phyloP scores from a whole-genome alignment of 768 basidiomycete species.

The Amanita polypyramis region DNA sequence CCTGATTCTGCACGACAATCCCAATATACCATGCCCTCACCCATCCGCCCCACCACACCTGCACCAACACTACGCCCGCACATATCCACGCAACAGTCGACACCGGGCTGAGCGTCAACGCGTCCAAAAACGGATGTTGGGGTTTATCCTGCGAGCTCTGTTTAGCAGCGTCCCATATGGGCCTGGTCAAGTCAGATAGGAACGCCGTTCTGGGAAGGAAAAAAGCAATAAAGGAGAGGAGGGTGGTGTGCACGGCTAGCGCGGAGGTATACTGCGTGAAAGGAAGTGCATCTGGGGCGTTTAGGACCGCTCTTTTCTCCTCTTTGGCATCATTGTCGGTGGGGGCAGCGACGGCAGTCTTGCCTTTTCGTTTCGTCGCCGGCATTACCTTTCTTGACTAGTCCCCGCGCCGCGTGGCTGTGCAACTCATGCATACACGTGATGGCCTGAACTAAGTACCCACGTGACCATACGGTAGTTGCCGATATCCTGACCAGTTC shows the following conservation, averaged over 20 bases:
- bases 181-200: constrained; percentile 26
- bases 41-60: constrained; percentile 68
- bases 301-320: not conserved
- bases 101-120: constrained; percentile 51
- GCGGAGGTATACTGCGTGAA: constrained; percentile 53
- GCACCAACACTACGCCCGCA: constrained; percentile 40
- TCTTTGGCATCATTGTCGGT: not conserved
- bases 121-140: constrained; percentile 59
- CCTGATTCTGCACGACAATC: constrained; percentile 23
- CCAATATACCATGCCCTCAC: constrained; percentile 49
- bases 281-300: constrained; percentile 21
- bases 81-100: constrained; percentile 49
- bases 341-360: not conserved
- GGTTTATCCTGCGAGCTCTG: constrained; percentile 46
- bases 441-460: too few species aligned
- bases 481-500: constrained; percentile 5
- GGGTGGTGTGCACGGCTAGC: constrained; percentile 56
- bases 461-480: constrained; percentile 1
- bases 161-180: constrained; percentile 20
- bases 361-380: not conserved
- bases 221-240: constrained; percentile 55
- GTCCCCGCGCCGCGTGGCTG: not conserved
- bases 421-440: not conserved
- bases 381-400: not conserved
- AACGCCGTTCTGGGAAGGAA: constrained; percentile 58